Conservation (phyloP, 23 red algal species). For the Cyanidioschyzon merolae region DNA sequence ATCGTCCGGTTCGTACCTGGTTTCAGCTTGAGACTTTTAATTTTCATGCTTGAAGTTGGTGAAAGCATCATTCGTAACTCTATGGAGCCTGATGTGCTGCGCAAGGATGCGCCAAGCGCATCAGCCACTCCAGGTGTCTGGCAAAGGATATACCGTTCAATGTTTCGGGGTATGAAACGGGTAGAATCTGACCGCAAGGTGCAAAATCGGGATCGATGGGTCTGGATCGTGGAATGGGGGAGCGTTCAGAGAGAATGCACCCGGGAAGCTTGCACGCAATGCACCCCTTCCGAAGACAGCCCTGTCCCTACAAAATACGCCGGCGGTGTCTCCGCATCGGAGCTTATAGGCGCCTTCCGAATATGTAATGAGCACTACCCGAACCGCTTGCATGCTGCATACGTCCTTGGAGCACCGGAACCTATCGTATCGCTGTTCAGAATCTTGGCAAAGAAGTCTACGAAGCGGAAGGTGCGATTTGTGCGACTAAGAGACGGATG, state of each 20-base stretch:
- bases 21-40: background rate
- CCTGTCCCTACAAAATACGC: background rate
- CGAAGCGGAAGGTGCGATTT: slow-evolving; percentile 4
- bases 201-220: background rate
- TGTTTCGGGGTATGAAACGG: background rate
- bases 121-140: background rate
- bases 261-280: background rate
- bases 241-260: background rate
- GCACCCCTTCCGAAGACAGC: background rate
- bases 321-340: background rate
- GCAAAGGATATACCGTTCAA: background rate
- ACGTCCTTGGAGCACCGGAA: background rate
- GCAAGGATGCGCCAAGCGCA: background rate
- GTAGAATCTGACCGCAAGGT: background rate
- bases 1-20: background rate
- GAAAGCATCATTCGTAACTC: background rate
- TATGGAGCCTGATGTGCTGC: background rate
- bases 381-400: slow-evolving; percentile 5
- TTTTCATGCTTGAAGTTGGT: slow-evolving; percentile 1
- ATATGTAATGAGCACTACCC: slow-evolving; percentile 12
- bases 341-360: background rate
- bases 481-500: background rate
- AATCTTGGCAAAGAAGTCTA: background rate
- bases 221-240: slow-evolving; percentile 15
- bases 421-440: background rate